Base-by-base conservation (phyloP, 306 rosid species). In the Lithocarpus polystachyus region DNA sequence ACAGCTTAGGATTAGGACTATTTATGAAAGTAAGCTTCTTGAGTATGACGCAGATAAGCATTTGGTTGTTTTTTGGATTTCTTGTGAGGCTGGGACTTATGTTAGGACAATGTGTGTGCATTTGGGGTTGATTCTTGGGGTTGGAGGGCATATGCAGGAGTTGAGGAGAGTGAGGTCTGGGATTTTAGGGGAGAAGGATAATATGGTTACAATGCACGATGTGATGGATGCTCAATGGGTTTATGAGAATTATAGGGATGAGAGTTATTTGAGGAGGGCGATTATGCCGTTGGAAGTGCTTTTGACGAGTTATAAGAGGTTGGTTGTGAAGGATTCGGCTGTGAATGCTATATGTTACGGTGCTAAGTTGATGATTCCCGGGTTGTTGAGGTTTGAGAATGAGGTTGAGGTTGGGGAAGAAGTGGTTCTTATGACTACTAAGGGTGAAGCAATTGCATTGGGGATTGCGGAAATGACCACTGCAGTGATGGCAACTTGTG, bases 401-500 rank as follows among this genome's bases (percentile, higher is more conserved):
- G 97, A 92, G 22, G 84, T 92, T 70, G 97, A 90, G 52, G 97
- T 70, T 29, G 97, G 94, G 57, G 94, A 92, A 87, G 94, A 92
- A 75, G 80, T 92, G 71, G 97, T 92, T 56, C 89, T 92, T 10
- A 92, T 92, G 97, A 92, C 94, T 29, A 92, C 97, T 2, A 92
- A 92, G 60, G 97, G 94, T 0, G 97, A 92, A 76, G 97, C 97
- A 2, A 81, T 92, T 79, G 97, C 97, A 1, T 87, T 92, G 84
- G 97, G 97, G n/a, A 90, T 92, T 81, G 94, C 97, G 7, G 97
- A 92, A 87, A 92, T 90, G 97, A 92, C 97, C 2, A 92, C 97
- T 19, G 89, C 94, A 14, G 97, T 92, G 54, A 90, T 92, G 91
- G 92, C 97, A 4, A 92, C 97, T 80, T 92, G 97, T 82, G 97